Evolutionary conservation across 768 basidiomycete genomes (phyloP).

Genomic region (Mrakia blollopis): DNA sequence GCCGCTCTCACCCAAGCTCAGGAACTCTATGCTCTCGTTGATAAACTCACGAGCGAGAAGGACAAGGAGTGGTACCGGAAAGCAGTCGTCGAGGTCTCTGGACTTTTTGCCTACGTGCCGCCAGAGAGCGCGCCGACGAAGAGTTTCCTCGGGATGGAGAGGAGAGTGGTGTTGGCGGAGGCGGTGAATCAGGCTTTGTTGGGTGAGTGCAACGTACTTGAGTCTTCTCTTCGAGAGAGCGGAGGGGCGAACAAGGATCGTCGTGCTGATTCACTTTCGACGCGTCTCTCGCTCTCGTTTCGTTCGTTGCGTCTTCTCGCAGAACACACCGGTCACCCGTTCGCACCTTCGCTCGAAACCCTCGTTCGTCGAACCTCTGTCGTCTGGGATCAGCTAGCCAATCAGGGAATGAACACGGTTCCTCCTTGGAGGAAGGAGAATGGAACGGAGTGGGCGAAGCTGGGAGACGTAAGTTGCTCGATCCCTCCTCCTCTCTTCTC

Average conservation of each 20-base stretch:
- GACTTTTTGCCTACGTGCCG: slow-evolving; percentile 66
- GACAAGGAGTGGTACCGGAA: slow-evolving; percentile 61
- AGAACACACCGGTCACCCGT: slow-evolving; percentile 20
- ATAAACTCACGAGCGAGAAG: slow-evolving; percentile 52
- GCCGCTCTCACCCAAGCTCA: slow-evolving; percentile 47
- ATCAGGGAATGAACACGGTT: slow-evolving; percentile 20
- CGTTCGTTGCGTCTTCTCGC: too few relatives aligned
- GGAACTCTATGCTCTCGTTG: slow-evolving; percentile 62
- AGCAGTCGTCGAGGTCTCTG: slow-evolving; percentile 69
- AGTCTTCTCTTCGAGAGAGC: background rate
- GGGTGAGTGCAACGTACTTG: slow-evolving; percentile 52
- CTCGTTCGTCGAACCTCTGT: slow-evolving; percentile 16
- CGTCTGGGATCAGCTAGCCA: slow-evolving; percentile 24
- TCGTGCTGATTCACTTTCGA: background rate
- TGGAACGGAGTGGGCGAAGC: slow-evolving; percentile 25
- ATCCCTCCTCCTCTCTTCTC: background rate
- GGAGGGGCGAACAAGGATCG: background rate
- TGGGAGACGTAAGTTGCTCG: slow-evolving; percentile 16
- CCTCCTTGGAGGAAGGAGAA: slow-evolving; percentile 27
- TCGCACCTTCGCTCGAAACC: background rate
- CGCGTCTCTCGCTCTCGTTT: background rate
- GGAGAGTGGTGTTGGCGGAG: slow-evolving; percentile 76
- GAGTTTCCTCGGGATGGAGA: slow-evolving; percentile 67
- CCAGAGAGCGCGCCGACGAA: slow-evolving; percentile 50
- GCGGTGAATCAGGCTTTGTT: slow-evolving; percentile 83